Evolutionary conservation across 441 rosid genomes (phyloP).

Genomic region (Gossypium trilobum): DNA sequence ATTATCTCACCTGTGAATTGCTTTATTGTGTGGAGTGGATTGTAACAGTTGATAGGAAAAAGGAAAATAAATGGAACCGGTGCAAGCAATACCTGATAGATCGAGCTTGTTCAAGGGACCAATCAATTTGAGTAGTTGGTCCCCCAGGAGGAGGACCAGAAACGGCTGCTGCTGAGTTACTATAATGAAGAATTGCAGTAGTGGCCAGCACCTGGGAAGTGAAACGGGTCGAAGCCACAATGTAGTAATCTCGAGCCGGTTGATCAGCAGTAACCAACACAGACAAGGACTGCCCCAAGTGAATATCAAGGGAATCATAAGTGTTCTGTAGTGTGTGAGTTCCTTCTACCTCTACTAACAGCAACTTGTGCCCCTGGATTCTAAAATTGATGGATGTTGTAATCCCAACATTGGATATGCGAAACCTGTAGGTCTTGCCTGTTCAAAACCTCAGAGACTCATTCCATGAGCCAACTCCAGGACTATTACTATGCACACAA

Average conservation of each 20-base stretch:
- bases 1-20: background rate
- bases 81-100: slow-evolving; percentile 40
- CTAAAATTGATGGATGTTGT: slow-evolving; percentile 55
- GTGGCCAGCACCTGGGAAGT: slow-evolving; percentile 44
- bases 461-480: background rate
- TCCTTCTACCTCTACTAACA: slow-evolving; percentile 73
- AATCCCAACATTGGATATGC: slow-evolving; percentile 68
- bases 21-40: background rate
- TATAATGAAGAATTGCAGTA: slow-evolving; percentile 55
- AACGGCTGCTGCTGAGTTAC: slow-evolving; percentile 41
- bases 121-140: slow-evolving; percentile 39
- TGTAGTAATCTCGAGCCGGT: slow-evolving; percentile 47
- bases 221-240: slow-evolving; percentile 56
- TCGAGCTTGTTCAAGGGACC: slow-evolving; percentile 78
- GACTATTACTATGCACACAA: background rate
- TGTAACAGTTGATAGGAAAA: slow-evolving; percentile 1
- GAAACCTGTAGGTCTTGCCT: slow-evolving; percentile 66
- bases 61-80: background rate
- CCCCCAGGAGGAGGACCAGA: slow-evolving; percentile 61
- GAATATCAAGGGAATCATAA: slow-evolving; percentile 58
- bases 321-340: slow-evolving; percentile 61
- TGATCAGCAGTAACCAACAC: slow-evolving; percentile 64
- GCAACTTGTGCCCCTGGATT: slow-evolving; percentile 68
- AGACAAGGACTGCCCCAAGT: slow-evolving; percentile 67
- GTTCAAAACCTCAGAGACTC: slow-evolving; percentile 1